Conservation (phyloP, 306 rosid species). For the Citrullus colocynthis region DNA sequence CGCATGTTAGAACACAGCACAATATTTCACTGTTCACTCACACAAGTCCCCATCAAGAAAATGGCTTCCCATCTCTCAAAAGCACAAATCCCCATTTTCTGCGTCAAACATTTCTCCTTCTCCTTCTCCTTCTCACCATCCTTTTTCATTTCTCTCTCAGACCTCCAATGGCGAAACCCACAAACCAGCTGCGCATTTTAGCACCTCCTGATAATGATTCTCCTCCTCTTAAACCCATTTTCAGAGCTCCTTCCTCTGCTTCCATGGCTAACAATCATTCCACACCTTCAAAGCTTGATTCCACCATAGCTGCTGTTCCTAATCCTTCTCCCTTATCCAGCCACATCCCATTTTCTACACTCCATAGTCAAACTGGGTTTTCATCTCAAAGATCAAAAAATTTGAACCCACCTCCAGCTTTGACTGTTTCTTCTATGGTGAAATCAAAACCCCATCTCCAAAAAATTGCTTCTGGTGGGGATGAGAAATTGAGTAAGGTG, state of each 20-base stretch:
- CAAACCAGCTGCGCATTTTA: neutral
- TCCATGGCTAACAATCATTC: neutral
- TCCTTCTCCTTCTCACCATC: neutral
- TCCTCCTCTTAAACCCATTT: neutral
- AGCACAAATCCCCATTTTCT: neutral
- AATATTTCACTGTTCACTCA: neutral
- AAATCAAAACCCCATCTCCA: conserved; percentile 16
- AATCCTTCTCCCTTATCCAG: neutral
- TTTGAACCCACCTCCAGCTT: conserved; percentile 8
- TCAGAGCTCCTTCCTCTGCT: neutral
- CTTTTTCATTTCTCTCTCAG: neutral
- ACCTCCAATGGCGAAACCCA: conserved; percentile 6
- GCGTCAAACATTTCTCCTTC: neutral
- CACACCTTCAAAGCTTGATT: neutral
- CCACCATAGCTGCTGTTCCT: neutral
- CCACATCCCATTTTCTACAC: neutral
- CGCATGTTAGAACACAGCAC: neutral
- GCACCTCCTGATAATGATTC: neutral
- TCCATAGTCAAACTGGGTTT: neutral
- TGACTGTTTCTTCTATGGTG: conserved; percentile 38
- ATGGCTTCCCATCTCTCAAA: neutral
- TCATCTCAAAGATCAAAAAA: conserved; percentile 15
- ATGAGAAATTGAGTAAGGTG: conserved; percentile 18
- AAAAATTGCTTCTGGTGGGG: conserved; percentile 4
- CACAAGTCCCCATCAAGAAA: conserved; percentile 1